Evolutionary conservation across 352 stramenopile species (phyloP).

Genomic region (Globisporangium apiculatum): DNA sequence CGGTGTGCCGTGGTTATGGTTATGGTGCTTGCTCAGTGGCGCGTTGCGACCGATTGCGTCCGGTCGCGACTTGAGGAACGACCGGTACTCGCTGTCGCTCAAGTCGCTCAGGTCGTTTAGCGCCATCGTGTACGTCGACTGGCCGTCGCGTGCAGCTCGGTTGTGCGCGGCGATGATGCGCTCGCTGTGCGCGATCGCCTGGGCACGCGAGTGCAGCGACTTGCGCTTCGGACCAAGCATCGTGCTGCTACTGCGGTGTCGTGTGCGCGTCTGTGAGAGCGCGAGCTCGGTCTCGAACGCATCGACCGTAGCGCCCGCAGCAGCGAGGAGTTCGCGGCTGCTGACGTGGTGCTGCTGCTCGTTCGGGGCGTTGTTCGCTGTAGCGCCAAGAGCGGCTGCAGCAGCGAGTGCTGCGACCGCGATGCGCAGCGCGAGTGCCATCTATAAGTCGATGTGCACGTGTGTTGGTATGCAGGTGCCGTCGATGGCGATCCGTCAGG

Average conservation of each 20-base stretch:
- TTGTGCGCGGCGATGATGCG: constrained; percentile 43
- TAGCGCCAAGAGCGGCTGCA: neutral
- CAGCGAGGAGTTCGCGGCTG: neutral
- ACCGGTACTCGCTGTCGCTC: constrained; percentile 53
- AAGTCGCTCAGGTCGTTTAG: constrained; percentile 69
- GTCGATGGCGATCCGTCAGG: too few relatives aligned
- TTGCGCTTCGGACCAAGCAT: constrained; percentile 31
- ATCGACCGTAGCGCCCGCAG: neutral
- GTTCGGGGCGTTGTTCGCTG: neutral
- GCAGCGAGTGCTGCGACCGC: neutral
- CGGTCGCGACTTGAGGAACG: constrained; percentile 43
- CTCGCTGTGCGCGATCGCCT: constrained; percentile 35
- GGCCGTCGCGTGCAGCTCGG: constrained; percentile 26
- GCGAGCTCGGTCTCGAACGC: neutral
- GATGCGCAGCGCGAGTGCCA: neutral
- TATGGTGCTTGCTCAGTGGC: constrained; percentile 3
- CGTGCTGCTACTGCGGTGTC: neutral
- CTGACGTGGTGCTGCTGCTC: neutral
- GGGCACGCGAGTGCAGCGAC: constrained; percentile 31
- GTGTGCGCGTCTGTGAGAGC: neutral
- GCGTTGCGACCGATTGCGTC: constrained; percentile 11
- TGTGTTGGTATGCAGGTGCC: too few relatives aligned
- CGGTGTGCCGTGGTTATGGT: neutral
- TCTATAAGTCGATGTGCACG: neutral
- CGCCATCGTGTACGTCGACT: constrained; percentile 40